phyloP scores from a whole-genome alignment of 2,329 filamentous ascomycete genomes.

The Cladosporium velox region DNA sequence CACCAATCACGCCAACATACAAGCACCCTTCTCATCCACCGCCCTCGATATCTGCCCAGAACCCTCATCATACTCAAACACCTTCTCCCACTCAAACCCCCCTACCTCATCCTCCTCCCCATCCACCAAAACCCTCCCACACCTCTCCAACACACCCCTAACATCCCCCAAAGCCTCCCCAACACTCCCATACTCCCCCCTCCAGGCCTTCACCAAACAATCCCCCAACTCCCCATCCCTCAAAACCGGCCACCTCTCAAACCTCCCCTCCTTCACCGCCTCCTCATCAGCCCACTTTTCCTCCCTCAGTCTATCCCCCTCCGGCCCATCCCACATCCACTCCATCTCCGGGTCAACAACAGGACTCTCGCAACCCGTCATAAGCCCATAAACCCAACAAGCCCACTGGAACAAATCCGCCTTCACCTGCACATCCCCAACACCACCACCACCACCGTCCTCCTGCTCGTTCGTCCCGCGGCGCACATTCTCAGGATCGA shows the following conservation, averaged over 20 bases:
- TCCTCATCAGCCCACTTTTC: not conserved
- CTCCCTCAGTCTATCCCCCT: not conserved
- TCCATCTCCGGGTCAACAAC: not conserved
- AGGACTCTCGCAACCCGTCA: not conserved
- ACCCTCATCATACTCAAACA: not conserved
- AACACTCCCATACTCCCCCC: conserved; percentile 3
- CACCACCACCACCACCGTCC: not conserved
- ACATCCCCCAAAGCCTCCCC: conserved; percentile 3
- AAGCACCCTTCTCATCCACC: not conserved
- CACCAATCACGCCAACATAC: not conserved
- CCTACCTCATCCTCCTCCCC: not conserved
- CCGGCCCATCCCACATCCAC: not conserved
- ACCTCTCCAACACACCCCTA: not conserved
- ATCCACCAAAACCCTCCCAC: not conserved
- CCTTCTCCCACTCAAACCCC: not conserved
- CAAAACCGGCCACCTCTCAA: not conserved
- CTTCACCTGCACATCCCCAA: not conserved
- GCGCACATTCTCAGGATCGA: not conserved
- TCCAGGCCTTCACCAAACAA: conserved; percentile 1
- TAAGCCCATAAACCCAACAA: not conserved
- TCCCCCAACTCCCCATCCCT: not conserved
- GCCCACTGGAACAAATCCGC: not conserved
- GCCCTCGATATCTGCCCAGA: not conserved
- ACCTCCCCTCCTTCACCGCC: not conserved
- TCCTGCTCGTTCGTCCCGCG: not conserved